phyloP scores from a whole-genome alignment of 768 basidiomycete genomes.

The Pisolithus albus region DNA sequence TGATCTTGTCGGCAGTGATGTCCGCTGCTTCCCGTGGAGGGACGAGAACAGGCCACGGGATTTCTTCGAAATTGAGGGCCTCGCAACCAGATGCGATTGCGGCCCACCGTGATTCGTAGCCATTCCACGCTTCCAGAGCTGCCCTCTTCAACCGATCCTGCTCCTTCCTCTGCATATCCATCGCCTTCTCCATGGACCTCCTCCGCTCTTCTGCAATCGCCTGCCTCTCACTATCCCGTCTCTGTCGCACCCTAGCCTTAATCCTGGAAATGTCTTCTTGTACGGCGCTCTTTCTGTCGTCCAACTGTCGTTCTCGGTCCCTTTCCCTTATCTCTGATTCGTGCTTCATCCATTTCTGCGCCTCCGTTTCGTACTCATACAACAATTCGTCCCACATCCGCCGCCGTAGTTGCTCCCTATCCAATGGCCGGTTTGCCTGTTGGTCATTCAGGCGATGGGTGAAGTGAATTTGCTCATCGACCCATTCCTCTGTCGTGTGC shows the following conservation, averaged over 20 bases:
- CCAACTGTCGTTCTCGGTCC: constrained; percentile 39
- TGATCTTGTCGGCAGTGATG: constrained; percentile 49
- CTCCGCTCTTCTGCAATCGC: constrained; percentile 43
- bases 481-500: constrained; percentile 59
- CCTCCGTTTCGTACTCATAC: constrained; percentile 45
- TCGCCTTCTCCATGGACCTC: constrained; percentile 25
- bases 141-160: constrained; percentile 37
- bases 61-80: constrained; percentile 47
- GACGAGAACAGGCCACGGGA: constrained; percentile 64
- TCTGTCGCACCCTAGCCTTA: constrained; percentile 44
- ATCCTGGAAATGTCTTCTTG: constrained; percentile 52
- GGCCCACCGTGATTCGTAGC: constrained; percentile 64
- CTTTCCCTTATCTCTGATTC: constrained; percentile 40
- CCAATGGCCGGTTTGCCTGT: constrained; percentile 20
- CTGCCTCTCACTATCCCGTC: constrained; percentile 43
- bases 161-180: constrained; percentile 40
- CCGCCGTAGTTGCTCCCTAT: constrained; percentile 26
- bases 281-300: constrained; percentile 36
- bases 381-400: constrained; percentile 48
- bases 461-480: constrained; percentile 45
- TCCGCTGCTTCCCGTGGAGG: constrained; percentile 40
- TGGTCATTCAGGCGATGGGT: constrained; percentile 23
- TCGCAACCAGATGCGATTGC: constrained; percentile 40
- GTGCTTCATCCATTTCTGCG: constrained; percentile 47
- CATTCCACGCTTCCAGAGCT: constrained; percentile 50